Evolutionary conservation across 306 rosid species (phyloP).

Genomic region (Begonia masoniana): DNA sequence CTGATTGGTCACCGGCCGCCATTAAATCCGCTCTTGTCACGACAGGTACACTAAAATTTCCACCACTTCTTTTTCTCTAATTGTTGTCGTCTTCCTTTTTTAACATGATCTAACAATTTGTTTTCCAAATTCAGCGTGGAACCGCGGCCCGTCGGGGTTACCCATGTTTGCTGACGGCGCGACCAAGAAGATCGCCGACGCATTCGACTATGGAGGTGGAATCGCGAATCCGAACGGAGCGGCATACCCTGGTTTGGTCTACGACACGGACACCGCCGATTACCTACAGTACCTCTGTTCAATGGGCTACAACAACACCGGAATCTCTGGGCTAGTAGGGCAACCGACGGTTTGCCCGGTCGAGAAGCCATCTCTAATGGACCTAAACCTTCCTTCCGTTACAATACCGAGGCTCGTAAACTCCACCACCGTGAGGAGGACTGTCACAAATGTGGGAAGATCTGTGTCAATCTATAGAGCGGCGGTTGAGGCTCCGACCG

Average conservation of each 20-base stretch:
- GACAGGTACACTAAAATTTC: slow-evolving; percentile 9
- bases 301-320: slow-evolving; percentile 23
- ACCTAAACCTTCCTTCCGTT: slow-evolving; percentile 36
- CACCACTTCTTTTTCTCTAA: not conserved
- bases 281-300: slow-evolving; percentile 30
- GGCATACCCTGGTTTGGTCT: slow-evolving; percentile 39
- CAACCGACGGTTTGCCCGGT: slow-evolving; percentile 20
- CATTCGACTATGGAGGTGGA: slow-evolving; percentile 26
- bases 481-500: slow-evolving; percentile 23
- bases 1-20: slow-evolving; percentile 24
- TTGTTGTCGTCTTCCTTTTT: too few species aligned
- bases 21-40: slow-evolving; percentile 23
- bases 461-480: slow-evolving; percentile 18
- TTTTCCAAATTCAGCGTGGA: too few species aligned
- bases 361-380: slow-evolving; percentile 17
- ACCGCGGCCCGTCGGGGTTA: too few species aligned
- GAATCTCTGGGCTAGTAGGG: slow-evolving; percentile 20
- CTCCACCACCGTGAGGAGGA: slow-evolving; percentile 23
- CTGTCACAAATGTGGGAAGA: slow-evolving; percentile 30
- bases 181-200: too few species aligned
- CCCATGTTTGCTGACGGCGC: too few species aligned
- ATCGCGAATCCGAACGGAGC: slow-evolving; percentile 34
- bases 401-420: slow-evolving; percentile 26
- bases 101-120: too few species aligned
- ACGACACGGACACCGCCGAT: slow-evolving; percentile 25